phyloP scores from a whole-genome alignment of 768 basidiomycete genomes.

The Podaxis sp. region DNA sequence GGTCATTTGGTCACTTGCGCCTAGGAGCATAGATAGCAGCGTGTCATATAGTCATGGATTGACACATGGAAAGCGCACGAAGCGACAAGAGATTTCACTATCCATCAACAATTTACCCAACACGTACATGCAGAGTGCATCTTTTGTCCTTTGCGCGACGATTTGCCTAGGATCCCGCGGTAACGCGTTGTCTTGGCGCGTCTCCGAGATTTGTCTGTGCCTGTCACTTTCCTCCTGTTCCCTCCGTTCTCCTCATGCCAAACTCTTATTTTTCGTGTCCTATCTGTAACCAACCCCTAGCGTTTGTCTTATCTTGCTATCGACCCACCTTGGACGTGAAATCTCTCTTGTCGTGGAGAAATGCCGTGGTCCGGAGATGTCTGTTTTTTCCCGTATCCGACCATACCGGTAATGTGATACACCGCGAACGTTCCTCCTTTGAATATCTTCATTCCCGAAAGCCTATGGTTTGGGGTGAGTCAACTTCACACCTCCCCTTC shows the following conservation, averaged over 20 bases:
- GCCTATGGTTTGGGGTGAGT: too few relatives aligned
- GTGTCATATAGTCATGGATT: not conserved
- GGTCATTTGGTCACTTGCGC: not conserved
- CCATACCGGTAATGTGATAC: too few relatives aligned
- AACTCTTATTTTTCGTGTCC: not conserved
- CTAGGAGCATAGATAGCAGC: not conserved
- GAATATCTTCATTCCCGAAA: too few relatives aligned
- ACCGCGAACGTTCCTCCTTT: too few relatives aligned
- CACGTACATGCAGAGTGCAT: too few relatives aligned
- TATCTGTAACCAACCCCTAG: too few relatives aligned
- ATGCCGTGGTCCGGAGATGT: too few relatives aligned
- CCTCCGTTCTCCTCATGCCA: not conserved
- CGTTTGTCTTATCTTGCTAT: too few relatives aligned
- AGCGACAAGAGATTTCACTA: not conserved
- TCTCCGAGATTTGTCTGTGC: not conserved
- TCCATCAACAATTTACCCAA: slow-evolving; percentile 5
- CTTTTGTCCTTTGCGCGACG: too few relatives aligned
- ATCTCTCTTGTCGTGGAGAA: too few relatives aligned
- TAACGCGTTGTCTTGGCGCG: not conserved
- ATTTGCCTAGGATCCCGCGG: not conserved
- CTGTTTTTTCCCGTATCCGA: too few relatives aligned
- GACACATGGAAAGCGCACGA: not conserved
- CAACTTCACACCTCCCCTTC: not conserved
- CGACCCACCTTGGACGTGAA: too few relatives aligned
- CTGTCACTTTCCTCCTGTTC: not conserved